Evolutionary conservation across 164 flowering plant genomes (phyloP).

Genomic region (Tetracentron sinense): DNA sequence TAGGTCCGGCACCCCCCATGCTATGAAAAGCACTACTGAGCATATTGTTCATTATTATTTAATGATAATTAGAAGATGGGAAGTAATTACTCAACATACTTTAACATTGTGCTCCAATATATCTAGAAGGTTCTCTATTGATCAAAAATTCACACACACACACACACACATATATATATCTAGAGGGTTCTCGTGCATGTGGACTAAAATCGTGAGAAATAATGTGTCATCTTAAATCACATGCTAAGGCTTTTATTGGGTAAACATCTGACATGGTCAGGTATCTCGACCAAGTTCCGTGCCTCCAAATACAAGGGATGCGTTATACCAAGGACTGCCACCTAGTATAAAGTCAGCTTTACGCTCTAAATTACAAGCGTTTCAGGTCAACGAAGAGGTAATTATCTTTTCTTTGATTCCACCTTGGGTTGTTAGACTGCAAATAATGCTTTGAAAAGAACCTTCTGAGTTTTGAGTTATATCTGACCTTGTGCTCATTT

Average conservation of each 20-base stretch:
- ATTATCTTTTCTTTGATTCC: not conserved
- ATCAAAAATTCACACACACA: too few relatives aligned
- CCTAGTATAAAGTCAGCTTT: constrained; percentile 49
- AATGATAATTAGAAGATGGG: too few relatives aligned
- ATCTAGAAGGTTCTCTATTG: not conserved
- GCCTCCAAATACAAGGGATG: constrained; percentile 58
- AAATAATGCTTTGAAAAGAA: too few relatives aligned
- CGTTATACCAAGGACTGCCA: constrained; percentile 61
- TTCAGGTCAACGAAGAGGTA: constrained; percentile 55
- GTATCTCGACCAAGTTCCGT: constrained; percentile 53
- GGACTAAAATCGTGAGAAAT: not conserved
- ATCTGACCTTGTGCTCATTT: not conserved
- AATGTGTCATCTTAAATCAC: not conserved
- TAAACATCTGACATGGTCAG: constrained; percentile 23
- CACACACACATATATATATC: too few relatives aligned
- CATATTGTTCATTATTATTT: too few relatives aligned
- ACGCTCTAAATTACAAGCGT: constrained; percentile 47
- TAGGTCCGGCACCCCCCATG: too few relatives aligned
- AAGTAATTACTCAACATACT: too few relatives aligned
- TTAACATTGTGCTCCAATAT: not conserved
- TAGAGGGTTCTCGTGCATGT: too few relatives aligned
- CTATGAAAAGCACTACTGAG: too few relatives aligned
- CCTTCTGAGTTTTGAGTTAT: not conserved
- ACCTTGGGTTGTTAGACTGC: too few relatives aligned
- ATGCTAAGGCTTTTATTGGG: not conserved